Percentiles rank a stretch among this genome's conserved stretches.
Conservation (phyloP, 1,284 basidiomycete genomes). For the Apiotrichum akiyoshidainum region DNA sequence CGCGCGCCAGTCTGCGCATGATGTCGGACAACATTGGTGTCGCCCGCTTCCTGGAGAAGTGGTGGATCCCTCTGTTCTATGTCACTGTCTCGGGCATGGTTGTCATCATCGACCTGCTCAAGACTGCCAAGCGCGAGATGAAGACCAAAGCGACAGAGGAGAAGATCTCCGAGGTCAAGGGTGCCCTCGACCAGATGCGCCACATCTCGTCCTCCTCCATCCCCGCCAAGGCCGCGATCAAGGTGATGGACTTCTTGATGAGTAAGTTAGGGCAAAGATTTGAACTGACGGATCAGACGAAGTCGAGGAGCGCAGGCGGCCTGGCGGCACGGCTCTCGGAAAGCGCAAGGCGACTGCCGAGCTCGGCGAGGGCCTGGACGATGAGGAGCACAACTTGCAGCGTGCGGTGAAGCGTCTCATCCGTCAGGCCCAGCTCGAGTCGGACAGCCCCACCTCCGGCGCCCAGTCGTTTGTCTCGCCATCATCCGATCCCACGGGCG, state of each 20-base stretch:
- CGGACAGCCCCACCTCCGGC: conserved; percentile 30
- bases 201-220: conserved; percentile 48
- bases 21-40: conserved; percentile 45
- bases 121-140: conserved; percentile 42
- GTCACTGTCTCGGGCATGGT: conserved; percentile 50
- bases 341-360: conserved; percentile 40
- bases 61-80: conserved; percentile 51
- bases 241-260: conserved; percentile 51
- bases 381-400: conserved; percentile 46
- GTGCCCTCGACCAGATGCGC: conserved; percentile 45
- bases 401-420: conserved; percentile 51
- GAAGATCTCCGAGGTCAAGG: conserved; percentile 47
- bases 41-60: conserved; percentile 50
- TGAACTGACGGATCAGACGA: conserved; percentile 30
- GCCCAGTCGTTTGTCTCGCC: conserved; percentile 23
- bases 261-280: conserved; percentile 24
- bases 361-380: conserved; percentile 23
- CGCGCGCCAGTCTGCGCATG: conserved; percentile 48
- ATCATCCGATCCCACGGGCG: conserved; percentile 6
- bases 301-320: conserved; percentile 45
- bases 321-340: conserved; percentile 32
- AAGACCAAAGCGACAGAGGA: conserved; percentile 40
- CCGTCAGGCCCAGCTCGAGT: conserved; percentile 45
- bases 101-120: conserved; percentile 50
- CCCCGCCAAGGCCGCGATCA: conserved; percentile 48